Evolutionary conservation across 2,329 filamentous ascomycete species (phyloP), one percentile per base, ranked within the genome.

Genomic region (Davidsoniella virescens): DNA sequence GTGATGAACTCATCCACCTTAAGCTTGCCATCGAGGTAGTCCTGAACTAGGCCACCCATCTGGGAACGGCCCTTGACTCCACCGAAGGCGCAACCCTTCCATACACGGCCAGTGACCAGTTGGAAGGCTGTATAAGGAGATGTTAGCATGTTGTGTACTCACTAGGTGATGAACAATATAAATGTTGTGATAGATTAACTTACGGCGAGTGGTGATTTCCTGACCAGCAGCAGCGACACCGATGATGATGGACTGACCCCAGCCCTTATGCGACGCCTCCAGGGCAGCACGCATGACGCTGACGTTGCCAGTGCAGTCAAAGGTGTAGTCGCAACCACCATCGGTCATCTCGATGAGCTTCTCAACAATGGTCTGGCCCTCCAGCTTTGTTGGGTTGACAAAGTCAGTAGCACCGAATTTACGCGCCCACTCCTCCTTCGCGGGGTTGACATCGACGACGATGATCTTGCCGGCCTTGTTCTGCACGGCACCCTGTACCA

Each of bases 1-100:
- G 92, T 98, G 70, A 98, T 96, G 72, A 96, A 96, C 71, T 98
- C 92, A 64, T 96, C 90, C 43, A 96, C 92, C 80, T 95, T 96
- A 63, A 98, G 81, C 63, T 83, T 77, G 59, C 88, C 88, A 49
- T 76, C 75, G 65, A 93, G 74, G 70, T 98, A 98, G 67, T 96
- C 90, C 57, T 79, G 70, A 20, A 98, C 87, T 39, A 98, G 80
- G 53, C 75, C 80, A 44, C 84, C 83, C 57, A 98, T 78, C 70
- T 98, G 92, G 33, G 84, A 82, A 62, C 92, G 88, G 59, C 92
- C 92, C 75, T 96, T 98, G 75, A 98, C 88, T 60, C 92, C 92
- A 58, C 92, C 92, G 62, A 98, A 98, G 16, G 92, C 92, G 64
- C 90, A 96, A 50, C 92, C 92, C 71, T 85, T 94, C 92, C 92